Conservation (phyloP, 2,329 filamentous ascomycete genomes). For the Epichloe sibirici region DNA sequence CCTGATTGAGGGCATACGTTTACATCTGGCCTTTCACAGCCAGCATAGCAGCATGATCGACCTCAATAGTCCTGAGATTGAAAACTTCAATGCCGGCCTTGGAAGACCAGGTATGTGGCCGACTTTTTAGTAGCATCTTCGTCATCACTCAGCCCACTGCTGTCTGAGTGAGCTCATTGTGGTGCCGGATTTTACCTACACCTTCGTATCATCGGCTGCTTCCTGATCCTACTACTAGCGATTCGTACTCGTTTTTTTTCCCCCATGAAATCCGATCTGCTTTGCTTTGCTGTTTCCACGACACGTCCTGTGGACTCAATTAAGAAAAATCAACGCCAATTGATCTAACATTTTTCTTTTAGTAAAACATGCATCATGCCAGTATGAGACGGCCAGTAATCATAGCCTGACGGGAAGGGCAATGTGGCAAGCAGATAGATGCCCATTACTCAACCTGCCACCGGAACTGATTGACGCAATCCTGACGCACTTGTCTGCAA, state of each 20-base stretch:
- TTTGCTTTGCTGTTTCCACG: not conserved
- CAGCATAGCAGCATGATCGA: not conserved
- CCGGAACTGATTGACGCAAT: slow-evolving; percentile 65
- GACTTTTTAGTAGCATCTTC: not conserved
- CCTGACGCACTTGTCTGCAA: slow-evolving; percentile 50
- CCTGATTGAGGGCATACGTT: slow-evolving; percentile 17
- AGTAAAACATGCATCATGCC: not conserved
- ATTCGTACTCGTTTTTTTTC: no score
- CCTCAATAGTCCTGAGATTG: not conserved
- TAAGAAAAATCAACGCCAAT: not conserved
- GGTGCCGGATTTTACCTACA: no score
- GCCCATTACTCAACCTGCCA: slow-evolving; percentile 46
- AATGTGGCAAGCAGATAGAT: slow-evolving; percentile 3
- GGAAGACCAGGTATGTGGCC: not conserved
- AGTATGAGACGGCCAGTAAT: not conserved
- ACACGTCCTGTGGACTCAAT: not conserved
- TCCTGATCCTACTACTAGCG: no score
- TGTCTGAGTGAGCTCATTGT: no score
- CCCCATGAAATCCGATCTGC: not conserved
- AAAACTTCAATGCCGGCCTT: not conserved
- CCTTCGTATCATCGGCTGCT: no score
- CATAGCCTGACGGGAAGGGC: not conserved
- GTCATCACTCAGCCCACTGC: no score
- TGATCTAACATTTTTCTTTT: not conserved
- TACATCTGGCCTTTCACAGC: slow-evolving; percentile 7